Percentiles rank a stretch among this genome's conserved stretches.
Conservation (phyloP, 2,329 filamentous ascomycete species). For the Ciborinia camelliae region DNA sequence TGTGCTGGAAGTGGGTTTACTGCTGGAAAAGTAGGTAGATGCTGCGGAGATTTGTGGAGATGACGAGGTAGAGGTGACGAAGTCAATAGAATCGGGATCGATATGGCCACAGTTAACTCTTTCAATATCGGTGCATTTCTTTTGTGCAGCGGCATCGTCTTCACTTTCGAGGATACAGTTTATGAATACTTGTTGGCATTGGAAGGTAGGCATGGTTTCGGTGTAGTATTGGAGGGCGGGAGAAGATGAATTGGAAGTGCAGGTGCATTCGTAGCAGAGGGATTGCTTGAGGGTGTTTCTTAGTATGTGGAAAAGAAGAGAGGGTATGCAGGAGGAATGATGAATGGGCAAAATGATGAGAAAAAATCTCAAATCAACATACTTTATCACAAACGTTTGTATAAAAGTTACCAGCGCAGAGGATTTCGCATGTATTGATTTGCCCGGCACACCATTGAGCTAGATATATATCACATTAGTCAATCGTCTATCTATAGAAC, state of each 20-base stretch:
- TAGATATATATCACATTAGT: conserved; percentile 38
- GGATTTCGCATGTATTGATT: conserved; percentile 55
- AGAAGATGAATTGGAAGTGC: conserved; percentile 48
- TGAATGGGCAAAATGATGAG: neutral
- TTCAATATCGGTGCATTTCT: conserved; percentile 44
- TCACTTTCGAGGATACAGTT: conserved; percentile 46
- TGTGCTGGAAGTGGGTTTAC: neutral
- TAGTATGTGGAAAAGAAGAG: neutral
- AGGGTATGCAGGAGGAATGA: neutral
- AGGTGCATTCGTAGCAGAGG: conserved; percentile 55
- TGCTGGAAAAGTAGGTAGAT: neutral
- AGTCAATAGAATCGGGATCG: conserved; percentile 19
- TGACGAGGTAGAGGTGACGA: neutral
- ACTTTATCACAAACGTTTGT: conserved; percentile 53
- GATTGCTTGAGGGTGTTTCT: conserved; percentile 40
- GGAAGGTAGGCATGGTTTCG: conserved; percentile 57
- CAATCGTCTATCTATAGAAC: neutral
- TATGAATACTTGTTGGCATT: conserved; percentile 52
- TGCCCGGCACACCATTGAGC: conserved; percentile 56
- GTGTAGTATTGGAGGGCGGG: conserved; percentile 55
- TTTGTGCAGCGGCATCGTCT: conserved; percentile 45
- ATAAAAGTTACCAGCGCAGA: conserved; percentile 50
- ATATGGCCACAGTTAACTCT: conserved; percentile 49
- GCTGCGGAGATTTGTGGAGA: neutral
- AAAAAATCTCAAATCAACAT: conserved; percentile 36